Base-by-base conservation (phyloP, 2,329 filamentous ascomycete genomes). In the Fusarium illudens region DNA sequence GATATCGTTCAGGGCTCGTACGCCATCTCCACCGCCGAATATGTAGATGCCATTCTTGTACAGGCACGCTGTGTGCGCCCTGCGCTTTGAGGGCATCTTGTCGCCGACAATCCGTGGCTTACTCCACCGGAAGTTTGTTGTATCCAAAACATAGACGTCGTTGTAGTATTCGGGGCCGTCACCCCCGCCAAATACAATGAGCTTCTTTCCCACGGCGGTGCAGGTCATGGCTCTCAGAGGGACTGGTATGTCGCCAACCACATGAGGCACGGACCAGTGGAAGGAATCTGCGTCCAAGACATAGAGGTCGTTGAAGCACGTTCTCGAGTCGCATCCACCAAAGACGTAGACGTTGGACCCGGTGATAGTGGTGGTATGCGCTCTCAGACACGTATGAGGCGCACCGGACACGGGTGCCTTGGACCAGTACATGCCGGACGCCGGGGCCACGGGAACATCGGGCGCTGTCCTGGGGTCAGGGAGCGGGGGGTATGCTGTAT, bases 371-470 rank as follows among this genome's bases (percentile, higher is more conserved):
- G 87, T 87, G 44, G 89, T 91, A 77, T 92, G 89, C 15, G 89
- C 89, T 58, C 89, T 84, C 60, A 91, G 78, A 22, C 86, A 84
- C 15, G 87, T 86, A 73, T 89, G 88, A 36, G 87, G 80, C 25
- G 83, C 80, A 25, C 89, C 89, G 3, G 89, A 90, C n/a, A 87
- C 83, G 8, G 86, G 86, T 10, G 89, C 89, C 33, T 83, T 84
- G 55, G 88, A 90, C 89, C 89, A 91, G 79, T 92, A 92, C 89
- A 92, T 91, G 71, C 89, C 89, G 50, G 87, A 89, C 17, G 89
- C 86, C 25, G 89, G 89, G 15, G 89, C 88, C 4, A 85, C 81
- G 10, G 84, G 82, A 17, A 91, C 88, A 60, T 90, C 85, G 6
- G 87, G 84, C 2, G 86, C 86, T 25, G 84, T 84, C 46, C 80